Conservation (phyloP, 208 protist species). For the Crithidia brevicula region DNA sequence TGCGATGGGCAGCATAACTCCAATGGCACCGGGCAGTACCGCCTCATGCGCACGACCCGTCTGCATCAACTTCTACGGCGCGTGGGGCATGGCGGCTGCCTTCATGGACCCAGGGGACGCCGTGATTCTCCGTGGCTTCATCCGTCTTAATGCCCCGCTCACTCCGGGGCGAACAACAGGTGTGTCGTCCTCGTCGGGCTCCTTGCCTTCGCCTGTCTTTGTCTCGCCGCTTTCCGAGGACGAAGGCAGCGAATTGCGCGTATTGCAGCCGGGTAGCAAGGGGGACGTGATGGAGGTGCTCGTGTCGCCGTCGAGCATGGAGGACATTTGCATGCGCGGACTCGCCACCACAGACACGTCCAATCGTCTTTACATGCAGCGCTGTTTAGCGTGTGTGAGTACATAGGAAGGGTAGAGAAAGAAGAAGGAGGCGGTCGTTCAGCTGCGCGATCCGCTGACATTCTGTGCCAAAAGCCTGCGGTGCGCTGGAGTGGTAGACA, state of each 20-base stretch:
- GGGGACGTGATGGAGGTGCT: constrained; percentile 69
- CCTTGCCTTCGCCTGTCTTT: constrained; percentile 21
- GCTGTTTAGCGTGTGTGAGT: constrained; percentile 7
- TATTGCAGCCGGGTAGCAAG: constrained; percentile 46
- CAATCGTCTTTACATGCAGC: constrained; percentile 22
- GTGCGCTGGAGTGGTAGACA: too few relatives aligned
- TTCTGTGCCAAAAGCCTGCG: too few relatives aligned
- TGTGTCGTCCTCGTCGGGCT: not conserved
- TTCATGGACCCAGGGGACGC: constrained; percentile 73
- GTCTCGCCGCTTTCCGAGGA: constrained; percentile 42
- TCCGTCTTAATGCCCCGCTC: constrained; percentile 3
- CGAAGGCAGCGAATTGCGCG: constrained; percentile 38
- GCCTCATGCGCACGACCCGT: constrained; percentile 8
- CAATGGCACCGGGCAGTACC: not conserved
- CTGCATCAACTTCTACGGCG: constrained; percentile 71
- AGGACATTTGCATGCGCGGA: constrained; percentile 49
- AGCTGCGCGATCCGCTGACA: too few relatives aligned
- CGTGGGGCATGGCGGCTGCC: constrained; percentile 66
- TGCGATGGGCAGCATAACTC: constrained; percentile 37
- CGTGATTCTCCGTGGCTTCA: constrained; percentile 49
- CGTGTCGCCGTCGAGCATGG: constrained; percentile 49
- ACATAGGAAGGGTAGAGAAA: too few relatives aligned
- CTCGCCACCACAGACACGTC: constrained; percentile 30
- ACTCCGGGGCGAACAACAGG: not conserved
- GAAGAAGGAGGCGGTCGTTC: too few relatives aligned